Base-by-base conservation (phyloP, 2,329 filamentous ascomycete species). In the Fusarium coicis region DNA sequence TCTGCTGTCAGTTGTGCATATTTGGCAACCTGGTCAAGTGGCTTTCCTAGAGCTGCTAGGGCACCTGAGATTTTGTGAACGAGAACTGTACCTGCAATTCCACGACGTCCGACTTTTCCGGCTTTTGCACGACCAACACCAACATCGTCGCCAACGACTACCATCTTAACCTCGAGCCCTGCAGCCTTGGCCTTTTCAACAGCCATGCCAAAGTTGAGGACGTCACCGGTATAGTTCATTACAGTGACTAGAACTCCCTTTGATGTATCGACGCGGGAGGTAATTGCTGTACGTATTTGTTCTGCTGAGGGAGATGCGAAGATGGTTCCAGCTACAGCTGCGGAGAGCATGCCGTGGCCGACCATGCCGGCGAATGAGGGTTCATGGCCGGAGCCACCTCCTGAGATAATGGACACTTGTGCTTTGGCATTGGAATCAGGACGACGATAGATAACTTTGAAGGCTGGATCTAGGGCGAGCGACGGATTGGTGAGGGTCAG, bases 141-240 rank as follows among this genome's bases (percentile, higher is more conserved):
- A 7, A 95, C 95, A 81, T 98, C 96, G 78, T 98, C 96, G 10
- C 92, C 94, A 12, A 98, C 94, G 14, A 97, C 93, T 15, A 97
- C 91, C 92, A 98, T 97, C 80, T 97, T 93, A 1, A 93, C 93
- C 23, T 90, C 84, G 30, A 94, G 83, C 0, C 94, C 95, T 0
- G 90, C 89, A 3, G 94, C 94, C 66, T 93, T 92, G 21, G 95
- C 95, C 85, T 97, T 97, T 82, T 98, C 96, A 14, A 96, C 93
- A 2, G 92, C 95, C 88, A 98, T 92, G 62, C 95, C 95, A 80
- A 98, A 98, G 84, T 97, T 97, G 75, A 98, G 87, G 60, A 97
- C 90, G 80, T 95, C 93, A 42, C 93, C 93, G 3, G 94, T 97
- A 82, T 97, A 97, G 82, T 98, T 98, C 93, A 97, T 97, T 36